Evolutionary conservation across 768 basidiomycete species (phyloP).

Genomic region (Rubroboletus pulcherrimus): DNA sequence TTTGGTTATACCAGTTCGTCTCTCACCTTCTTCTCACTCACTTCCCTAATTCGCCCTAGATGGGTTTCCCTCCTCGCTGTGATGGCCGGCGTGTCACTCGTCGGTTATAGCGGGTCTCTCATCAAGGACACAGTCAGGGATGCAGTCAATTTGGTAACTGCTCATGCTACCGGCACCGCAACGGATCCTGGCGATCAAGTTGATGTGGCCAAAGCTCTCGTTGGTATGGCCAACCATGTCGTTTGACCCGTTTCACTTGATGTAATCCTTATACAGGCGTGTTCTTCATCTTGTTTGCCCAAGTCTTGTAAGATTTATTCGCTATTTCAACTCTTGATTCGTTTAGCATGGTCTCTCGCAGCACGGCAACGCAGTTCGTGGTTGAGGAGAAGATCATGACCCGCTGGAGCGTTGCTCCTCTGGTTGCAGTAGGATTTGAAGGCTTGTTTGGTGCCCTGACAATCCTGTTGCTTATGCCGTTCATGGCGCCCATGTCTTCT

Average conservation of each 20-base stretch:
- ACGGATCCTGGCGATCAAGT: slow-evolving; percentile 50
- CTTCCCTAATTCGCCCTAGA: slow-evolving; percentile 37
- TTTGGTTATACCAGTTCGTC: slow-evolving; percentile 81
- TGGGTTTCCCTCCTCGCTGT: slow-evolving; percentile 91
- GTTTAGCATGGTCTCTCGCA: slow-evolving; percentile 29
- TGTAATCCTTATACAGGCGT: slow-evolving; percentile 53
- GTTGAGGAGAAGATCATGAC: slow-evolving; percentile 96
- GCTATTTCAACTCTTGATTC: background rate
- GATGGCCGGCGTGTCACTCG: slow-evolving; percentile 77
- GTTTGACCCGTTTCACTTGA: slow-evolving; percentile 15
- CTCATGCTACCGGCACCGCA: slow-evolving; percentile 29
- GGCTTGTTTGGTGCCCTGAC: slow-evolving; percentile 87
- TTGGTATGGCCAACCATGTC: slow-evolving; percentile 45
- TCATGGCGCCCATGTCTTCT: slow-evolving; percentile 68
- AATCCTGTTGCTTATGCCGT: slow-evolving; percentile 73
- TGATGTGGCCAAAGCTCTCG: slow-evolving; percentile 65
- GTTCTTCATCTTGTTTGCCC: slow-evolving; percentile 89
- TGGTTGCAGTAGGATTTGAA: slow-evolving; percentile 92
- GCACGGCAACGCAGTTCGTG: slow-evolving; percentile 90
- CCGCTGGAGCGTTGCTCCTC: slow-evolving; percentile 79
- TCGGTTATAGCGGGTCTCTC: slow-evolving; percentile 87
- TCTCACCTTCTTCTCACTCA: slow-evolving; percentile 2
- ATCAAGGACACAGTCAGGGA: slow-evolving; percentile 70
- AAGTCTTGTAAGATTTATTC: slow-evolving; percentile 69
- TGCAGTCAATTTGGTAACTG: slow-evolving; percentile 22